Base-by-base conservation (phyloP, 495 filamentous ascomycete species). In the Trichoderma virens region DNA sequence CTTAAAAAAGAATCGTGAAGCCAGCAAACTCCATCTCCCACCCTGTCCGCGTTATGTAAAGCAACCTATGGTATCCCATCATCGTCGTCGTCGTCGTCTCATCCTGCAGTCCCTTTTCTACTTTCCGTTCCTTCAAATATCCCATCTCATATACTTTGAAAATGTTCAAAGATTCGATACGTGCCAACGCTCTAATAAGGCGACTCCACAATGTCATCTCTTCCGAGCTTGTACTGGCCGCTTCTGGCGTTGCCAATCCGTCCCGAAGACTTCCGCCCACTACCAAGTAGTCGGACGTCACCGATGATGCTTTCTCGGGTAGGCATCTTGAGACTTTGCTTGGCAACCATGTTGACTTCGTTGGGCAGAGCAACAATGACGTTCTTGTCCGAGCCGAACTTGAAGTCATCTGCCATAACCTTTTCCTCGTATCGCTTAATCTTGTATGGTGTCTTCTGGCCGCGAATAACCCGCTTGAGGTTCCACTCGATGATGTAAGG, bases 351-450 rank as follows among this genome's bases (percentile, higher is more conserved):
- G 74, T 97, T 93, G 67, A 98, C 93, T 76, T 97, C 93, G 72
- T 98, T 96, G 4, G 95, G 92, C 66, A 98, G 78, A 1, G 94
- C 94, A 25, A 98, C 93, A 71, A 98, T 97, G 66, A 98, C 90
- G 69, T 97, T 97, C 83, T 96, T 96, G 72, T 98, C 94, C 14
- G 86, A 90, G 34, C 93, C 93, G 69, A 93, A 98, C 67, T 92
- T 90, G 87, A 98, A 98, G 73, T 98, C 95, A 72, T 98, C 95
- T n/a, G 94, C 94, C 80, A 92, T 96, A 68, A 98, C 91, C 62
- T 94, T 89, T 74, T 98, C 94, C 5, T 82, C 83, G 71, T 98
- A 98, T 5, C 94, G 88, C 80, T 97, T 97, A 82, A 98, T 96
- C 47, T 86, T 88, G 74, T 98, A 98, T 2, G 92, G 91, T 65